Percentiles rank a stretch among this genome's conserved stretches.
These are phyloP conservation scores for Cordyceps javanica DNA, from an alignment of 2,329 filamentous ascomycete species.

Conservation along the genomic window DNA sequence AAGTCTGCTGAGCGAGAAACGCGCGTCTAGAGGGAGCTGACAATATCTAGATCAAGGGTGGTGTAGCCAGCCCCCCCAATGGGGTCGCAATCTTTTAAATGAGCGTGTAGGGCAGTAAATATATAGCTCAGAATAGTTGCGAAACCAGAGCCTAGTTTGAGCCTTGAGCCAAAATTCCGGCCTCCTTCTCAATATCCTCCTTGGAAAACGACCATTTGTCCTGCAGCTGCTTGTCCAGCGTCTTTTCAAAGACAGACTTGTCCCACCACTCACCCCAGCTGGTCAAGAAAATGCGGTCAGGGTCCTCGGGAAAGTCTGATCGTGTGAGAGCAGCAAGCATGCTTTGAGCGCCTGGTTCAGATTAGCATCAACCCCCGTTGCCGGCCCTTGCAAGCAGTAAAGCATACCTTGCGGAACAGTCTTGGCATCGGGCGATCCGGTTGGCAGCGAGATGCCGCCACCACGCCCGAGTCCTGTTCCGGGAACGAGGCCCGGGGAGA, in stretches of 20 bases:
- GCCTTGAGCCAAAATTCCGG: conserved; percentile 17
- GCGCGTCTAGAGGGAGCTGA: not conserved
- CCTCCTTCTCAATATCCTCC: conserved; percentile 42
- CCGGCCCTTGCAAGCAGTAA: not conserved
- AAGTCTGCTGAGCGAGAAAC: conserved; percentile 2
- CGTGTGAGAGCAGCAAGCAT: conserved; percentile 38
- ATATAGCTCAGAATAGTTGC: not conserved
- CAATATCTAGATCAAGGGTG: conserved; percentile 24
- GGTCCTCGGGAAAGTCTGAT: conserved; percentile 43
- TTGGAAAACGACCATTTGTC: conserved; percentile 45
- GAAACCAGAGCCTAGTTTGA: not conserved
- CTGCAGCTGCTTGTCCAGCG: conserved; percentile 41
- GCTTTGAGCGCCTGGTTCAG: conserved; percentile 35
- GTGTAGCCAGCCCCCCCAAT: conserved; percentile 33
- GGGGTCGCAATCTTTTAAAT: conserved; percentile 32
- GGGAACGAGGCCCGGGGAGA: conserved; percentile 48
- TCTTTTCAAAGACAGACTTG: conserved; percentile 34
- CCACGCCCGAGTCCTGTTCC: conserved; percentile 36
- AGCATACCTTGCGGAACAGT: conserved; percentile 37
- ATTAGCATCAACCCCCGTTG: not conserved
- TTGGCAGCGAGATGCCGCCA: conserved; percentile 21
- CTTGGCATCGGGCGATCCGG: conserved; percentile 41
- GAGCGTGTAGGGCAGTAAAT: not conserved
- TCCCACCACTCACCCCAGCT: conserved; percentile 53
- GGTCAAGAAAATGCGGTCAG: conserved; percentile 46